Conservation (phyloP, 345 rosid species). For the Linum usitatissimum region DNA sequence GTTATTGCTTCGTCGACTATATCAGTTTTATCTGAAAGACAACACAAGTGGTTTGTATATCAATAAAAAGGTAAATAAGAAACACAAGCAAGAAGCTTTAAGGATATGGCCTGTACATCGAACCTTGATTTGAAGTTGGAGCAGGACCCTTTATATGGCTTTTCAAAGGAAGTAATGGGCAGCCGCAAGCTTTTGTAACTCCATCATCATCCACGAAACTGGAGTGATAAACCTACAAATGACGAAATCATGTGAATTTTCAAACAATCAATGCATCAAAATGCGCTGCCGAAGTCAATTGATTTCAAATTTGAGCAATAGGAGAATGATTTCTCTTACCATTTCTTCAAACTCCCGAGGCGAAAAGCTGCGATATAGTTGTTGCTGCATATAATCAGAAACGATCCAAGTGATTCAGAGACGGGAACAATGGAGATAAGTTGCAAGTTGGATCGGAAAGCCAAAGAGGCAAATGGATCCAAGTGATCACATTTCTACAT, state of each 20-base stretch:
- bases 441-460: background rate
- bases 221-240: constrained; percentile 93
- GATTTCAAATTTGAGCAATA: background rate
- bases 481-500: no score
- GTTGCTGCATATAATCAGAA: background rate
- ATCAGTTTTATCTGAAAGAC: constrained; percentile 58
- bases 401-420: background rate
- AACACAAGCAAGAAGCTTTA: no score
- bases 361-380: background rate
- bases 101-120: no score
- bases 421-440: background rate
- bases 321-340: background rate
- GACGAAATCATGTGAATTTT: no score
- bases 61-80: no score
- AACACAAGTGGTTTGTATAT: no score
- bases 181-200: constrained; percentile 70
- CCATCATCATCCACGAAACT: constrained; percentile 90
- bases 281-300: no score
- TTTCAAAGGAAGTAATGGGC: constrained; percentile 86
- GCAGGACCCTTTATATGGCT: constrained; percentile 97
- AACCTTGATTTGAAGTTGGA: constrained; percentile 80
- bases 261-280: no score
- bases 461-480: no score
- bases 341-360: background rate
- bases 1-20: constrained; percentile 91